Percentiles rank a stretch among this genome's conserved stretches.
Evolutionary conservation across 768 basidiomycete genomes (phyloP).

Genomic region (Rhizopogon roseolus): DNA sequence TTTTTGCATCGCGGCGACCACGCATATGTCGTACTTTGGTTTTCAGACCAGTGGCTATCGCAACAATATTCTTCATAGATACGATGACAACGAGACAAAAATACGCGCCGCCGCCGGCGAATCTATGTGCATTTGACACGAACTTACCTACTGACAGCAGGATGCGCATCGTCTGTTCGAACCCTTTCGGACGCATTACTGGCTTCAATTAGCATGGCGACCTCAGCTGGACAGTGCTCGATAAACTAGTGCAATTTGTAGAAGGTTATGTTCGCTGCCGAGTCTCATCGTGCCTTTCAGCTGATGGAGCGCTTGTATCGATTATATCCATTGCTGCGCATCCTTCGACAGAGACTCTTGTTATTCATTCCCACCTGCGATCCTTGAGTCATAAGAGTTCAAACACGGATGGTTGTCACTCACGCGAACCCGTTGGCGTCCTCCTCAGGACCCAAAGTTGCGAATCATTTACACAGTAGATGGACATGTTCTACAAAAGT

Average conservation of each 20-base stretch:
- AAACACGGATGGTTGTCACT: not conserved
- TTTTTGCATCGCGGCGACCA: slow-evolving; percentile 27
- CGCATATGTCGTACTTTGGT: slow-evolving; percentile 38
- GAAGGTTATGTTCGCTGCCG: slow-evolving; percentile 32
- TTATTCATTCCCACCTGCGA: slow-evolving; percentile 37
- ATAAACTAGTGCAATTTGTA: slow-evolving; percentile 34
- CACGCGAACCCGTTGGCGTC: not conserved
- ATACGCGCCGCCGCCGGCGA: slow-evolving; percentile 1
- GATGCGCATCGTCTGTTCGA: slow-evolving; percentile 38
- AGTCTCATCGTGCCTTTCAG: slow-evolving; percentile 26
- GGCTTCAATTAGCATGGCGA: slow-evolving; percentile 23
- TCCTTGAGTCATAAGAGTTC: not conserved
- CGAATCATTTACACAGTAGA: not conserved
- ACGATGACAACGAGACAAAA: slow-evolving; percentile 32
- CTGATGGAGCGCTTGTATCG: slow-evolving; percentile 36
- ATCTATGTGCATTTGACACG: slow-evolving; percentile 45
- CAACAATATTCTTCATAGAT: slow-evolving; percentile 45
- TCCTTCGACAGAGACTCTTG: slow-evolving; percentile 46
- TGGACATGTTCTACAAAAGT: not conserved
- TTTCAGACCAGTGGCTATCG: slow-evolving; percentile 54
- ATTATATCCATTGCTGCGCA: slow-evolving; percentile 46
- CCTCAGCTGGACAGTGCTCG: slow-evolving; percentile 36
- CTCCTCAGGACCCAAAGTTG: not conserved
- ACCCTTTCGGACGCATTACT: slow-evolving; percentile 49
- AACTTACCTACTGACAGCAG: slow-evolving; percentile 46